A percentile compares a stretch with the other conserved stretches of the same genome.
Evolutionary conservation across 179 eudicot species (phyloP).

Genomic region (Gypsophila paniculata): DNA sequence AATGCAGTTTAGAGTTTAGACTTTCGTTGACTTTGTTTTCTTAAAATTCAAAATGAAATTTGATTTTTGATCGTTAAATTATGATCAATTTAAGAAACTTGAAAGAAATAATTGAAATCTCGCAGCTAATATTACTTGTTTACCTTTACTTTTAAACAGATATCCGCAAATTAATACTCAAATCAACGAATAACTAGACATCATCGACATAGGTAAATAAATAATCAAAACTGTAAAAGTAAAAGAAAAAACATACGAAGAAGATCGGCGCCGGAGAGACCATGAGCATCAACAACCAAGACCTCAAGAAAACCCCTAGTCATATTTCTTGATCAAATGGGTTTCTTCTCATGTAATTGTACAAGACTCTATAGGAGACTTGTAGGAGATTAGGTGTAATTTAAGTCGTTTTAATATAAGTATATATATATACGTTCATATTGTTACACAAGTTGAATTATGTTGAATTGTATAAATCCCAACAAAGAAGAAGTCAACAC

Average conservation of each 20-base stretch:
- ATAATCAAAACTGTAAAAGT: not conserved
- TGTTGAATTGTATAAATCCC: not conserved
- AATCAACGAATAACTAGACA: too few species aligned
- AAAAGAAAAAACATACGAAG: conserved; percentile 22
- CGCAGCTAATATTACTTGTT: too few species aligned
- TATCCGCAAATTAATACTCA: too few species aligned
- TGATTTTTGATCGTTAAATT: too few species aligned
- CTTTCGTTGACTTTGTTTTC: too few species aligned
- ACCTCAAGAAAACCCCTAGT: conserved; percentile 31
- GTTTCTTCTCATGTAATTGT: not conserved
- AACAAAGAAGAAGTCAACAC: conserved; percentile 1
- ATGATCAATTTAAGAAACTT: too few species aligned
- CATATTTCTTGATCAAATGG: not conserved
- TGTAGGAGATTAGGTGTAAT: not conserved
- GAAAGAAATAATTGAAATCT: too few species aligned
- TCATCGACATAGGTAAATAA: not conserved
- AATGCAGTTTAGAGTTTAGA: too few species aligned
- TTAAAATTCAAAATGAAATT: too few species aligned
- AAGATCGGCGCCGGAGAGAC: conserved; percentile 33
- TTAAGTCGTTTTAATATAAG: too few species aligned
- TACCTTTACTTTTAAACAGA: too few species aligned
- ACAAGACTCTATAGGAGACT: not conserved
- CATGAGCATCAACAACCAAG: conserved; percentile 30
- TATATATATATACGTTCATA: too few species aligned
- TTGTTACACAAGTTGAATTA: not conserved